These are phyloP conservation scores for Silene vulgaris DNA, from an alignment of 179 eudicot species.

Conservation along the genomic window DNA sequence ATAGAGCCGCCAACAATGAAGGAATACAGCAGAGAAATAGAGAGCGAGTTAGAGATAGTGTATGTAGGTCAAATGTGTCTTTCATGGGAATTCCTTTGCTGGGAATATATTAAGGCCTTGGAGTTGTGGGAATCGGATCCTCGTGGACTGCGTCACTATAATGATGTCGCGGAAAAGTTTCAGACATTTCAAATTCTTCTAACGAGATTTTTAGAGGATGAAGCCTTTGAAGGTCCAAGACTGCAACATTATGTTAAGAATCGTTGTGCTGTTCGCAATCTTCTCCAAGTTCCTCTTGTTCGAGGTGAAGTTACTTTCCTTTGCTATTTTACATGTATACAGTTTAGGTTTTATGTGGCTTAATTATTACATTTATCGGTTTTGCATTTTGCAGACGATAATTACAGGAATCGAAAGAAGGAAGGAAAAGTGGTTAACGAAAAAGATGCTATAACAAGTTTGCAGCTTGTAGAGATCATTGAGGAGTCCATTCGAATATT, in stretches of 20 bases:
- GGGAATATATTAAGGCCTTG: slow-evolving; percentile 84
- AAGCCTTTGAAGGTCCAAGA: slow-evolving; percentile 71
- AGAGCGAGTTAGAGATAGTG: slow-evolving; percentile 66
- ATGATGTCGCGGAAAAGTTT: slow-evolving; percentile 77
- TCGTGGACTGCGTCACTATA: slow-evolving; percentile 43
- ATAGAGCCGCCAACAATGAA: slow-evolving; percentile 46
- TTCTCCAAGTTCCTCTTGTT: slow-evolving; percentile 83
- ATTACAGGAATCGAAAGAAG: slow-evolving; percentile 43
- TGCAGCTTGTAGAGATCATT: slow-evolving; percentile 59
- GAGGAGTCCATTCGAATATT: slow-evolving; percentile 73
- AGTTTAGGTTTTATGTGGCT: background rate
- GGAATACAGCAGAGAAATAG: slow-evolving; percentile 55
- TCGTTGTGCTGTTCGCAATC: slow-evolving; percentile 61
- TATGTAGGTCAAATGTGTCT: slow-evolving; percentile 93
- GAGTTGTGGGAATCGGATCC: slow-evolving; percentile 79
- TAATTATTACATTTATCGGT: background rate
- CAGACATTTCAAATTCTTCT: slow-evolving; percentile 87
- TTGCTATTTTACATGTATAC: background rate
- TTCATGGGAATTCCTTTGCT: slow-evolving; percentile 86
- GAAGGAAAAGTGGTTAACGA: slow-evolving; percentile 34
- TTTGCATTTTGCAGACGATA: slow-evolving; percentile 51
- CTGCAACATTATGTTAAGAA: slow-evolving; percentile 59
- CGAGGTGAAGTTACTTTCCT: slow-evolving; percentile 47
- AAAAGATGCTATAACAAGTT: slow-evolving; percentile 52
- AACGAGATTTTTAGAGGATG: slow-evolving; percentile 77